Evolutionary conservation across 2,329 filamentous ascomycete species (phyloP), one percentile per base, ranked within the genome.

Genomic region (Juglanconis sp.): DNA sequence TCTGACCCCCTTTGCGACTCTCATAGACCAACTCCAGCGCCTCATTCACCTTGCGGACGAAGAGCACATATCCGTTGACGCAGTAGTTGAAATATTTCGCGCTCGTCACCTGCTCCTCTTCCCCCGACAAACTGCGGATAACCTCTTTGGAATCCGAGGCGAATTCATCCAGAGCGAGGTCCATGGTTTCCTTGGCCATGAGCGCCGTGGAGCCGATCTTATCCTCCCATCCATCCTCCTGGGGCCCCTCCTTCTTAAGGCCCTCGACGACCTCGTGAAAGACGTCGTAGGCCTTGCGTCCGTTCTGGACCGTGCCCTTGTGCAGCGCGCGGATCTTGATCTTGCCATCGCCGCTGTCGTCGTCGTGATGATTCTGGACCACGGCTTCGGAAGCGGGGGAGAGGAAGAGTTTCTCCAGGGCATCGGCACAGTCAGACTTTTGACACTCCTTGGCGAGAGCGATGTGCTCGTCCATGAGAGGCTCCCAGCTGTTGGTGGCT

Each of bases 241-340:
- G 34, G 42, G 53, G 53, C 13, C 3, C 34, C n/a, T 55, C 53
- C n/a, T 42, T 47, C 42, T 47, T 55, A 15, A 55, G 42, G 8
- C 32, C 40, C 42, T 55, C 40, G 31, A 55, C n/a, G 15, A 55
- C 42, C 15, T 31, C 53, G 53, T 55, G 53, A n/a, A 55, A 55
- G 17, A 32, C 32, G n/a, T 30, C 53, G 32, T 55, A 55, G 31
- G 53, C 53, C 32, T 35, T 55, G 53, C 53, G 53, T 6, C 31
- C 53, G 31, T 24, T 40, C 9, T 17, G 53, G 11, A 55, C 42
- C 6, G 53, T 30, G 40, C 47, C 53, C 42, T 46, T 47, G 40
- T 55, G 31, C n/a, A 55, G 15, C 9, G 9, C 24, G 3, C 10
- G 42, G 31, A 55, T 32, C 40, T 48, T 24, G 31, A 13, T 9